phyloP scores from a whole-genome alignment of 2,329 filamentous ascomycete genomes.

The Sclerotinia spermophila region DNA sequence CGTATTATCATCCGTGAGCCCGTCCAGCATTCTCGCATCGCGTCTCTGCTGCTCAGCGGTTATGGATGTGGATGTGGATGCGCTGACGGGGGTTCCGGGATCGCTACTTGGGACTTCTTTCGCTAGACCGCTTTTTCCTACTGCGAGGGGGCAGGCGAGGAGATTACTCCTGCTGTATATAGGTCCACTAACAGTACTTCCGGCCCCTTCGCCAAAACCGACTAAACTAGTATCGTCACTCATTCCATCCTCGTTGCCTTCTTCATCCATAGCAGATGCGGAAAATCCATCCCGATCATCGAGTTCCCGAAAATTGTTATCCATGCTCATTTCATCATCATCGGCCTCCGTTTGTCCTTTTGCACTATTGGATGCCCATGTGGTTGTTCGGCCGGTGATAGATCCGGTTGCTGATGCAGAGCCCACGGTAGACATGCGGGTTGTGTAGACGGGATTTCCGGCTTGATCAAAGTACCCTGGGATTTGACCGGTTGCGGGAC shows the following conservation, averaged over 20 bases:
- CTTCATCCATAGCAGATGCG: slow-evolving; percentile 46
- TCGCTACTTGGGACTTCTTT: slow-evolving; percentile 26
- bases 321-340: slow-evolving; percentile 45
- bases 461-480: slow-evolving; percentile 79
- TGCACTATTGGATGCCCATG: slow-evolving; percentile 62
- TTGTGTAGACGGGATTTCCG: slow-evolving; percentile 61
- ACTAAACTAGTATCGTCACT: slow-evolving; percentile 87
- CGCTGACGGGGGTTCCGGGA: slow-evolving; percentile 27
- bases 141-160: slow-evolving; percentile 36
- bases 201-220: slow-evolving; percentile 88
- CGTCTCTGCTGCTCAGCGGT: slow-evolving; percentile 48
- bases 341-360: slow-evolving; percentile 50
- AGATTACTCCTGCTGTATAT: slow-evolving; percentile 55
- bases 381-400: slow-evolving; percentile 57
- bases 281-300: slow-evolving; percentile 43
- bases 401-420: slow-evolving; percentile 85
- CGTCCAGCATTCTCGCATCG: slow-evolving; percentile 65
- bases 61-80: slow-evolving; percentile 21
- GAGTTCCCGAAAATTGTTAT: slow-evolving; percentile 50
- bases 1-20: slow-evolving; percentile 56
- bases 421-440: slow-evolving; percentile 85
- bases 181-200: slow-evolving; percentile 77
- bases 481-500: slow-evolving; percentile 36
- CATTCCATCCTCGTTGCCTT: slow-evolving; percentile 52
- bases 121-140: slow-evolving; percentile 33